A percentile compares a stretch with the other conserved stretches of the same genome.
Evolutionary conservation across 179 eudicot genomes (phyloP).

Genomic region (Pouteria campechiana): DNA sequence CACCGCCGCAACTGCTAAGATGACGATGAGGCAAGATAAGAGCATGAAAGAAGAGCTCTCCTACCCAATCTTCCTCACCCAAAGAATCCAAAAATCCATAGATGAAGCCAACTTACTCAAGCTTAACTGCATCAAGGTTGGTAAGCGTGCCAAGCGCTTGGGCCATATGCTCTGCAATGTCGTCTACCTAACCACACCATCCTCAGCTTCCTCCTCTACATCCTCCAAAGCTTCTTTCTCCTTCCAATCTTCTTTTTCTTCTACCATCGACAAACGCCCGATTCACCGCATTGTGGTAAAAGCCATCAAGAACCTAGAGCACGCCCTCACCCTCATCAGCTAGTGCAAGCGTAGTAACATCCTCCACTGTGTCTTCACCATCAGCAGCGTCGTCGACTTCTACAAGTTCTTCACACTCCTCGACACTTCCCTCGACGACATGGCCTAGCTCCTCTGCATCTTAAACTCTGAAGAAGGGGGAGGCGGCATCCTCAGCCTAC

Average conservation of each 20-base stretch:
- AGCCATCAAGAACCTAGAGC: conserved; percentile 27
- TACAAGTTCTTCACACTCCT: conserved; percentile 30
- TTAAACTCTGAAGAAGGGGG: no score
- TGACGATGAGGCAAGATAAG: no score
- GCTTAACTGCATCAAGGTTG: no score
- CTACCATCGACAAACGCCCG: conserved; percentile 57
- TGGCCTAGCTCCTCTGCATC: conserved; percentile 35
- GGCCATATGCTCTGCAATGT: no score
- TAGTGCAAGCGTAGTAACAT: conserved; percentile 35
- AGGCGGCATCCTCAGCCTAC: conserved; percentile 26
- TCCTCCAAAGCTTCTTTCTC: conserved; percentile 16
- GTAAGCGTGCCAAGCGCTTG: conserved; percentile 17
- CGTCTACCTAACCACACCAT: conserved; percentile 18
- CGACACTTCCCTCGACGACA: conserved; percentile 35
- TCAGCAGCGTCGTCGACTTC: conserved; percentile 43
- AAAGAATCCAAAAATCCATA: conserved; percentile 23
- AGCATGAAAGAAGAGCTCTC: conserved; percentile 23
- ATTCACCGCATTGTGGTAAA: conserved; percentile 37
- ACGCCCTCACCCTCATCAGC: conserved; percentile 35
- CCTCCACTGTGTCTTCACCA: conserved; percentile 34
- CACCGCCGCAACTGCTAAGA: no score
- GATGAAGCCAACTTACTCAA: conserved; percentile 25
- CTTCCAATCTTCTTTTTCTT: no score
- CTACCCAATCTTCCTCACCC: conserved; percentile 20
- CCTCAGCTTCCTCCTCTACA: conserved; percentile 25